Base-by-base conservation (phyloP, 768 basidiomycete species). In the Lentinula raphanica region DNA sequence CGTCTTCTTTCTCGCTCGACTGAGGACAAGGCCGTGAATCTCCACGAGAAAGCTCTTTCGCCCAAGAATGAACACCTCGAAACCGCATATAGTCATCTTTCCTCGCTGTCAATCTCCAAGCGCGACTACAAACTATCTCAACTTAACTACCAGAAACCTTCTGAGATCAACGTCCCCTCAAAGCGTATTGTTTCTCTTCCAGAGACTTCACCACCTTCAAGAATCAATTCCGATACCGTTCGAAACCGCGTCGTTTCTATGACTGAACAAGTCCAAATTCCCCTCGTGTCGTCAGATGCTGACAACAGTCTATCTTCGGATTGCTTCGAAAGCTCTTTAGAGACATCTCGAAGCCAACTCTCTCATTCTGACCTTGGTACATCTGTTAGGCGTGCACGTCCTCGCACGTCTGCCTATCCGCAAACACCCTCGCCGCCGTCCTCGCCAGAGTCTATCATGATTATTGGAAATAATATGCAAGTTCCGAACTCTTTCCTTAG, bases 371-470 rank as follows among this genome's bases (percentile, higher is more conserved):
- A 65, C 35, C 66, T 62, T 39, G 67, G 68, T 39, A 56, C 65
- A 17, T 63, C 62, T 3, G 63, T 65, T 7, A 62, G 65, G 3
- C 59, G 59, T 35, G 62, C 61, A 36, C 68, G 66, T 54, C 56
- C 63, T 51, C 69, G 38, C 51, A 67, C 64, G 39, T 70, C 69
- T 49, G 80, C 82, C 58, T 65, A 81, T 40, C 84, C 81, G 39
- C 75, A 73, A 32, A 87, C 86, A 0, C 85, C 86, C 9, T 86
- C 86, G 1, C 85, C 83, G 0, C 86, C 86, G 0, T 87, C 86
- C 8, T 87, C 87, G 39, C 86, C 86, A 23, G 86, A 87, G 44
- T 88, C 87, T 1, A 71, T 88, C 19, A 75, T 84, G 60, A 83
- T 87, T 58, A 82, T 84, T 51, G 80, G 77, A 32, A 78, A 81